Evolutionary conservation across 805 yeast species (phyloP).

Genomic region (Diddensiella santjacobensis): DNA sequence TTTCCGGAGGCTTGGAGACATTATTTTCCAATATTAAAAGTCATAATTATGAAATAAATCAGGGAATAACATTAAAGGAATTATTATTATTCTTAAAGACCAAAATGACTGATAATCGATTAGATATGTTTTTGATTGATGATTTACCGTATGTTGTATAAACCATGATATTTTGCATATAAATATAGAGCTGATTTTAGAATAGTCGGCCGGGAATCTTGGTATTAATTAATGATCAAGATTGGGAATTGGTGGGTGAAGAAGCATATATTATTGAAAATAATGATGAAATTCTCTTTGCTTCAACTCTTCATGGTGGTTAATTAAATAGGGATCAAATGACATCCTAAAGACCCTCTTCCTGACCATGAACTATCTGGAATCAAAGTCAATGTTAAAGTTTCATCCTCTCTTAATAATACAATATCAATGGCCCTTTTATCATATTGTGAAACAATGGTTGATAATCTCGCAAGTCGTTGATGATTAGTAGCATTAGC

Average conservation of each 20-base stretch:
- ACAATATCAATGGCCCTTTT: slow-evolving; percentile 24
- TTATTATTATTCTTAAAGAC: slow-evolving; percentile 53
- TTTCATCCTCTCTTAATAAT: slow-evolving; percentile 22
- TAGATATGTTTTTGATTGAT: slow-evolving; percentile 75
- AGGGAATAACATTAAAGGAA: slow-evolving; percentile 42
- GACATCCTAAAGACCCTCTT: slow-evolving; percentile 66
- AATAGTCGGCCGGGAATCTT: slow-evolving; percentile 79
- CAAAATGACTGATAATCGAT: slow-evolving; percentile 54
- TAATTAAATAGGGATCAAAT: slow-evolving; percentile 46
- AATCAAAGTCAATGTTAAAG: slow-evolving; percentile 24
- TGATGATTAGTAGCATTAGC: slow-evolving; percentile 55
- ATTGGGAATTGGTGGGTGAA: slow-evolving; percentile 94
- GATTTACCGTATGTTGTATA: slow-evolving; percentile 55
- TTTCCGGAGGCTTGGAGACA: slow-evolving; percentile 77
- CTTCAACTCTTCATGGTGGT: slow-evolving; percentile 95
- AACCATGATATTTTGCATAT: too few relatives aligned
- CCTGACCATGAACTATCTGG: slow-evolving; percentile 64
- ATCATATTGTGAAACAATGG: slow-evolving; percentile 41
- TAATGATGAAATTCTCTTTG: slow-evolving; percentile 78
- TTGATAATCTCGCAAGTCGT: slow-evolving; percentile 42
- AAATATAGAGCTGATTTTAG: not conserved
- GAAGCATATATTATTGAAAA: slow-evolving; percentile 72
- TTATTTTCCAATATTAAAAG: slow-evolving; percentile 60
- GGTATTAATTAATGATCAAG: slow-evolving; percentile 88
- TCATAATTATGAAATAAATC: slow-evolving; percentile 46